Conservation (phyloP, 108 stramenopile genomes). For the Nannochloropsis oceanica region DNA sequence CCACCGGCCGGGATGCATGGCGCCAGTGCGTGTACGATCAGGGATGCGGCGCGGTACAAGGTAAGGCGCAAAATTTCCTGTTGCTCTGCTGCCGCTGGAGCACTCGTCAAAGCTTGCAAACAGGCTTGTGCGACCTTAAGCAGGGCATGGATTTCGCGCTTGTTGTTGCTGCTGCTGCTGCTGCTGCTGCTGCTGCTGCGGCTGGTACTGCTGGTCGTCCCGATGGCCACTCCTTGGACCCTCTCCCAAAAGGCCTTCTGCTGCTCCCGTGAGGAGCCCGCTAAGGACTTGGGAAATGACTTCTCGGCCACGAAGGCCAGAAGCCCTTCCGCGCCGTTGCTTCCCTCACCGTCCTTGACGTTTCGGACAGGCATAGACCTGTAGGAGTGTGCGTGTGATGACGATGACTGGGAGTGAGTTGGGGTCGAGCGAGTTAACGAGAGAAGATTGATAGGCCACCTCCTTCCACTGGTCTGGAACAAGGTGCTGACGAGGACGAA, state of each 20-base stretch:
- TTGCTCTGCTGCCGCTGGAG: background rate
- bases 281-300: background rate
- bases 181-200: too few species aligned
- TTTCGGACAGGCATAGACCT: background rate
- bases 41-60: background rate
- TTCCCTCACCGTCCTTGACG: background rate
- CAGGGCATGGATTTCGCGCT: background rate
- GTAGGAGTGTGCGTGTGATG: background rate
- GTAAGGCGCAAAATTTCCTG: background rate
- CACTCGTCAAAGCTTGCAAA: background rate
- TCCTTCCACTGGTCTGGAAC: too few species aligned
- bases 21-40: background rate
- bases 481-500: too few species aligned
- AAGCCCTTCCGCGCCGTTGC: background rate
- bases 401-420: background rate
- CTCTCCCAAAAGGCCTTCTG: background rate
- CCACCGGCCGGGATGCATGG: background rate
- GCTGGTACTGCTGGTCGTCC: background rate
- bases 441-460: too few species aligned
- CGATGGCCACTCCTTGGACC: background rate
- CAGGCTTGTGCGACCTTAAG: background rate
- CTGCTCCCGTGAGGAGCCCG: background rate
- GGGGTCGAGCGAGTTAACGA: too few species aligned
- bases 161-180: background rate
- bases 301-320: background rate